Percentiles rank a stretch among this genome's conserved stretches.
Evolutionary conservation across 2,329 filamentous ascomycete genomes (phyloP).

Genomic region (Ceratocystiopsis sp.): DNA sequence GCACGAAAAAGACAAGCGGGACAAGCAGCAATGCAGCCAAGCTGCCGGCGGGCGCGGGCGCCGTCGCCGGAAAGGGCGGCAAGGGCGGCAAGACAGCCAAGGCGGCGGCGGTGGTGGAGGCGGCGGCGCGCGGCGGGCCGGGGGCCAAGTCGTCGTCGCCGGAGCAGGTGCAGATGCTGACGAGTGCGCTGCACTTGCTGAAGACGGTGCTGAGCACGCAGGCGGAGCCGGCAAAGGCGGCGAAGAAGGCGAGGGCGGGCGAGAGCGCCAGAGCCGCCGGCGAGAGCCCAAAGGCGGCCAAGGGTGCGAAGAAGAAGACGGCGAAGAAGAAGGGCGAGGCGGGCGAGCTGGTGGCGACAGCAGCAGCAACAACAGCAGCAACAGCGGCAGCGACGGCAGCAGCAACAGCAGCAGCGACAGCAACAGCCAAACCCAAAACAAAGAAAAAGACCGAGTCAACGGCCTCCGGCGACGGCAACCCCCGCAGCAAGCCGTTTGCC

Average conservation of each 20-base stretch:
- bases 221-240: slow-evolving; percentile 9
- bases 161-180: slow-evolving; percentile 16
- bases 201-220: slow-evolving; percentile 20
- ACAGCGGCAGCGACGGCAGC: background rate
- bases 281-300: slow-evolving; percentile 1
- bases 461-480: background rate
- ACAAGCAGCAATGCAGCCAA: no score
- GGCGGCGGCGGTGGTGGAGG: background rate
- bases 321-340: background rate
- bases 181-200: slow-evolving; percentile 20
- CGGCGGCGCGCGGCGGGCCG: no score
- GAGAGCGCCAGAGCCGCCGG: background rate
- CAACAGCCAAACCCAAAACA: no score
- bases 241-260: background rate
- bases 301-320: slow-evolving; percentile 2
- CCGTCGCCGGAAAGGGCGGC: background rate
- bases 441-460: background rate
- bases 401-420: background rate
- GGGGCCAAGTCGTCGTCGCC: no score
- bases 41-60: background rate
- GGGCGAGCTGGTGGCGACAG: background rate
- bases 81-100: background rate
- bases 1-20: no score
- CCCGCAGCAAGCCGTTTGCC: background rate
- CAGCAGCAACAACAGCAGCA: background rate